Evolutionary conservation across 1,139 yeast genomes (phyloP).

Genomic region (Entelexis sorbosivorans): DNA sequence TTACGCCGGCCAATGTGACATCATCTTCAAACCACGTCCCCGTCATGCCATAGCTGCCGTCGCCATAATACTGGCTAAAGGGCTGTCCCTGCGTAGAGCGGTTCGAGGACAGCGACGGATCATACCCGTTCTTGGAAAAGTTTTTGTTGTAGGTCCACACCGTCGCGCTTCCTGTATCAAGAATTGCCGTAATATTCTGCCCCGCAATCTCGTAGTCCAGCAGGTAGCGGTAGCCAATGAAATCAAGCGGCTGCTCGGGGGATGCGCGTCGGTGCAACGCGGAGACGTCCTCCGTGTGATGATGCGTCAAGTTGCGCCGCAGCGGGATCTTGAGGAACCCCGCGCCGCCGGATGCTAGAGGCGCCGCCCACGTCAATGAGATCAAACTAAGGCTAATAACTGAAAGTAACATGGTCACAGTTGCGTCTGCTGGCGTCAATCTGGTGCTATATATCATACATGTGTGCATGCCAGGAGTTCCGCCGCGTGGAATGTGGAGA

Average conservation of each 20-base stretch:
- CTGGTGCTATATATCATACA: background rate
- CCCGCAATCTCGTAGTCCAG: constrained; percentile 1
- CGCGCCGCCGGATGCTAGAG: background rate
- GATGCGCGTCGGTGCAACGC: background rate
- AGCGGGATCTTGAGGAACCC: background rate
- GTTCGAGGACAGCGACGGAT: constrained; percentile 35
- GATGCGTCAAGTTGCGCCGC: background rate
- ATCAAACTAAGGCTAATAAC: background rate
- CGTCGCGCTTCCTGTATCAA: constrained; percentile 94
- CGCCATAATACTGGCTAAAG: constrained; percentile 10
- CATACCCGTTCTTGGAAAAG: constrained; percentile 27
- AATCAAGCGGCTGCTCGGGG: background rate
- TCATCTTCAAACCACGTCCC: constrained; percentile 16
- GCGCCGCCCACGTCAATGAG: background rate
- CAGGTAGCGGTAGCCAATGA: background rate
- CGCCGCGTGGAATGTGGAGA: background rate
- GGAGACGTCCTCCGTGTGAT: background rate
- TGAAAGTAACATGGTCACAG: background rate
- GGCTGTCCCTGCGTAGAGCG: constrained; percentile 26
- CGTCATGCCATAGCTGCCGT: constrained; percentile 4
- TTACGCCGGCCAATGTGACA: constrained; percentile 34
- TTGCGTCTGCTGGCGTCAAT: background rate
- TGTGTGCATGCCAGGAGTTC: background rate
- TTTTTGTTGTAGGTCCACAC: constrained; percentile 44
- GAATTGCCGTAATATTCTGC: background rate